Conservation (phyloP, 306 rosid genomes). For the Lagenaria siceraria region DNA sequence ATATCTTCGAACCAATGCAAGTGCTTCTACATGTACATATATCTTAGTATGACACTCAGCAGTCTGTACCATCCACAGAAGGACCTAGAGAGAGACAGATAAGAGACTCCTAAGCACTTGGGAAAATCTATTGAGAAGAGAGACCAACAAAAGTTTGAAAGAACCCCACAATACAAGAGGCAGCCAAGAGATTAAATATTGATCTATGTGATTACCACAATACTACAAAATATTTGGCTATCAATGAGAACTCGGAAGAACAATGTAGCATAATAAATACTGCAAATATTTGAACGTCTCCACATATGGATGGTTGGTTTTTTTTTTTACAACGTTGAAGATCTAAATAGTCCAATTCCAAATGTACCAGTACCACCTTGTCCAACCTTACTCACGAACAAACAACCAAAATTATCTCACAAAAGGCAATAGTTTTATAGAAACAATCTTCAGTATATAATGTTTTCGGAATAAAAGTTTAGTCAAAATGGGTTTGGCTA, state of each 20-base stretch:
- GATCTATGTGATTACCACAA: neutral
- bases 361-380: neutral
- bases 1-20: neutral
- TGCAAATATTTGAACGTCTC: neutral
- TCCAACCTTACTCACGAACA: neutral
- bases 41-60: neutral
- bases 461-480: neutral
- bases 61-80: neutral
- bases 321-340: neutral
- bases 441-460: neutral
- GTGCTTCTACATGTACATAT: neutral
- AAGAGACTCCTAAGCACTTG: neutral
- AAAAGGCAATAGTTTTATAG: neutral
- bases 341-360: neutral
- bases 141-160: neutral
- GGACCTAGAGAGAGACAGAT: neutral
- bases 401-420: neutral
- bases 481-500: neutral
- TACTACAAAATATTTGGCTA: neutral
- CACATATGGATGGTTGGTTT: neutral
- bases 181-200: neutral
- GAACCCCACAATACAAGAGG: neutral
- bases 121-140: neutral
- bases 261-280: neutral
- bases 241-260: neutral